phyloP scores from a whole-genome alignment of 1,139 yeast genomes.

The Magnusiomyces magnusii region DNA sequence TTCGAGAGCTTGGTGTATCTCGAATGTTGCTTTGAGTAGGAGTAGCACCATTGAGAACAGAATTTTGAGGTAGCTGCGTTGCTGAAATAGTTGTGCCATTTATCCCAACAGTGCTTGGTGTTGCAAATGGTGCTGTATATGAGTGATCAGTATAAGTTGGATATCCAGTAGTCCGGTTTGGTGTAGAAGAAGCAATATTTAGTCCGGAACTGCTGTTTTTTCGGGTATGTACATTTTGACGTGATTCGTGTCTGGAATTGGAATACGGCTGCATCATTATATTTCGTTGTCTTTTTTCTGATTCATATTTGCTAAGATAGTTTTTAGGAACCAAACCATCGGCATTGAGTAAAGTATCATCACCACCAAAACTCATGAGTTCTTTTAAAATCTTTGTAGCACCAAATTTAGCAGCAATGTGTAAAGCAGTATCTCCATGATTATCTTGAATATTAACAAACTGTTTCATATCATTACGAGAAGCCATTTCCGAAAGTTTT shows the following conservation, averaged over 20 bases:
- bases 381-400: conserved; percentile 71
- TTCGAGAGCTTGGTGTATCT: not conserved
- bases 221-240: not conserved
- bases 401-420: conserved; percentile 67
- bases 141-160: not conserved
- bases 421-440: conserved; percentile 84
- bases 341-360: not conserved
- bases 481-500: conserved; percentile 50
- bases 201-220: not conserved
- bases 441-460: conserved; percentile 72
- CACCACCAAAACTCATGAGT: conserved; percentile 61
- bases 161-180: not conserved
- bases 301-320: not conserved
- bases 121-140: not conserved
- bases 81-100: not conserved
- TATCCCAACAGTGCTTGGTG: not conserved
- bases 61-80: not conserved
- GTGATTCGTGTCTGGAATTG: not conserved
- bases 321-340: not conserved
- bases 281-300: not conserved
- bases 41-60: not conserved
- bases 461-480: conserved; percentile 38
- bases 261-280: not conserved
- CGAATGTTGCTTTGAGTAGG: not conserved
- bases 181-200: not conserved